phyloP scores from a whole-genome alignment of 805 yeast species.

The Nematodospora valgi region DNA sequence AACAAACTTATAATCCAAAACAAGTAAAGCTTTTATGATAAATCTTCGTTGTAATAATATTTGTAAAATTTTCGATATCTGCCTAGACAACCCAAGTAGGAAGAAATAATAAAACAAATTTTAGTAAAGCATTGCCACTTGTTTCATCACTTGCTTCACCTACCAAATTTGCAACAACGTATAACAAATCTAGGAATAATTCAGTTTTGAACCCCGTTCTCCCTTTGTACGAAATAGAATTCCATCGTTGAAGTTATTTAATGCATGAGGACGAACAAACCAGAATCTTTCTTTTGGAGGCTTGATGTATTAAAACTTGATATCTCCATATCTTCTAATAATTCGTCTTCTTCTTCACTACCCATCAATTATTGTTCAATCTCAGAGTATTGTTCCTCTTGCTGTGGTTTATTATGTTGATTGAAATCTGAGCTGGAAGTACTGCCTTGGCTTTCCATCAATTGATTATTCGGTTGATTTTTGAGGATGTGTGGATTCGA shows the following conservation, averaged over 20 bases:
- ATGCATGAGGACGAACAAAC: slow-evolving; percentile 54
- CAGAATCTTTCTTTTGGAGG: slow-evolving; percentile 35
- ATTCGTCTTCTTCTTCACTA: slow-evolving; percentile 37
- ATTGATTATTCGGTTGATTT: too few species aligned
- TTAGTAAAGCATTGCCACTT: slow-evolving; percentile 42
- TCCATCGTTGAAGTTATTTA: slow-evolving; percentile 60
- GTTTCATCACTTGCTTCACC: slow-evolving; percentile 50
- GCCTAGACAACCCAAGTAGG: slow-evolving; percentile 67
- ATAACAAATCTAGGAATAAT: slow-evolving; percentile 58
- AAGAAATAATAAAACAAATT: slow-evolving; percentile 48
- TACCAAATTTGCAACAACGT: slow-evolving; percentile 61
- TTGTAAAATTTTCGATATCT: slow-evolving; percentile 62
- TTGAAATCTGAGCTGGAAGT: too few species aligned
- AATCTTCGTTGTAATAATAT: slow-evolving; percentile 61
- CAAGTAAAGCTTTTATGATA: slow-evolving; percentile 49
- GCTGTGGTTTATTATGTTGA: too few species aligned
- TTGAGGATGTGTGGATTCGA: too few species aligned
- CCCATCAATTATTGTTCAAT: slow-evolving; percentile 18
- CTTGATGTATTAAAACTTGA: slow-evolving; percentile 44
- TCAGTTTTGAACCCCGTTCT: slow-evolving; percentile 53
- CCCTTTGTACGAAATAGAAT: slow-evolving; percentile 51
- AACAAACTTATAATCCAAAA: slow-evolving; percentile 51
- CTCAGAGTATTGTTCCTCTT: too few species aligned
- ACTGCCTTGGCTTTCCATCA: too few species aligned
- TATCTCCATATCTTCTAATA: slow-evolving; percentile 47